phyloP scores from a whole-genome alignment of 1,139 yeast species.

The Pichia sp. region DNA sequence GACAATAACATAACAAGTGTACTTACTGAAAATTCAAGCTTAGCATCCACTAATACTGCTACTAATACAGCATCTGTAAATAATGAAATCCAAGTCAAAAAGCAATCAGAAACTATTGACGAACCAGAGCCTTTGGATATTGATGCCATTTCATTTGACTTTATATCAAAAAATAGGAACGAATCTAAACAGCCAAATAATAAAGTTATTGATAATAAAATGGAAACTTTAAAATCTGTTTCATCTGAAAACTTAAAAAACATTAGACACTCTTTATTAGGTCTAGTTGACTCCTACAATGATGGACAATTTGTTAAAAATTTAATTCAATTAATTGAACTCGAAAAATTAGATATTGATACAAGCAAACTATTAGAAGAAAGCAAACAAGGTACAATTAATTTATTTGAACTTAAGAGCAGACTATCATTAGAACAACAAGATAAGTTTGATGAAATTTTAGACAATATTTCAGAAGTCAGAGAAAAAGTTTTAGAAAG shows the following conservation, averaged over 20 bases:
- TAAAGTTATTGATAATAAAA: slow-evolving; percentile 43
- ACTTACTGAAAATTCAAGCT: neutral
- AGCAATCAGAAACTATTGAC: neutral
- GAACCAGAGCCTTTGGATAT: neutral
- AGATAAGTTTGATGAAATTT: slow-evolving; percentile 50
- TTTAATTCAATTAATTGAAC: slow-evolving; percentile 19
- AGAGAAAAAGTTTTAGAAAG: slow-evolving; percentile 75
- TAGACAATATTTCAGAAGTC: slow-evolving; percentile 63
- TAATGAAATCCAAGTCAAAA: neutral
- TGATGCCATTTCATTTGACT: slow-evolving; percentile 8
- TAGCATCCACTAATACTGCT: neutral
- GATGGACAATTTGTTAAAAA: slow-evolving; percentile 22
- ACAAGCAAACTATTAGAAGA: slow-evolving; percentile 25
- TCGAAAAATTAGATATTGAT: slow-evolving; percentile 32
- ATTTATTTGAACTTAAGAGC: slow-evolving; percentile 62
- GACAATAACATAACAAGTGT: neutral
- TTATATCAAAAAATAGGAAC: slow-evolving; percentile 1
- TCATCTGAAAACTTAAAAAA: slow-evolving; percentile 76
- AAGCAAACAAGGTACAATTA: slow-evolving; percentile 32
- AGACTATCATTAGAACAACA: slow-evolving; percentile 47
- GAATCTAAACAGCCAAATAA: slow-evolving; percentile 11
- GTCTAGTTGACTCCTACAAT: slow-evolving; percentile 37
- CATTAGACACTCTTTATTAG: slow-evolving; percentile 71
- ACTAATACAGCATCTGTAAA: neutral
- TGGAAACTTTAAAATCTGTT: slow-evolving; percentile 55